Percentiles rank a stretch among this genome's conserved stretches.
Evolutionary conservation across 164 flowering plant genomes (phyloP).

Genomic region (Berberis thunbergii): DNA sequence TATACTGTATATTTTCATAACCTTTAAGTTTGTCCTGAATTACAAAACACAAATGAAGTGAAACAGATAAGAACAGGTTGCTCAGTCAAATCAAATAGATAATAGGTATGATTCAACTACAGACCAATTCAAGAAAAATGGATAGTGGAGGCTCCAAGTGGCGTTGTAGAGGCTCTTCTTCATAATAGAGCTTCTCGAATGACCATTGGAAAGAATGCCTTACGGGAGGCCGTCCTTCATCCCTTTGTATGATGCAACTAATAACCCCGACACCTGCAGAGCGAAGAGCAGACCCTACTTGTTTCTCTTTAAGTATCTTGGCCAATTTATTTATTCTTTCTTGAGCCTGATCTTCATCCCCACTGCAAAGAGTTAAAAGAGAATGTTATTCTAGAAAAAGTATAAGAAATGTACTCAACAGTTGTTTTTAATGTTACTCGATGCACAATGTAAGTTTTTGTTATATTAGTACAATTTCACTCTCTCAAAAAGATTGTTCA

Average conservation of each 20-base stretch:
- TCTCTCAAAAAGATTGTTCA: too few relatives aligned
- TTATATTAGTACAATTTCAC: too few relatives aligned
- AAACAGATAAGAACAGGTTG: constrained; percentile 3
- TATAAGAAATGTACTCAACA: too few relatives aligned
- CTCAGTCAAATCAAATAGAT: neutral
- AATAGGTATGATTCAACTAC: constrained; percentile 12
- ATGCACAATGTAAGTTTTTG: too few relatives aligned
- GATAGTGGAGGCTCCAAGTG: constrained; percentile 99
- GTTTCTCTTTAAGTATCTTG: constrained; percentile 80
- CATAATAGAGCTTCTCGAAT: constrained; percentile 57
- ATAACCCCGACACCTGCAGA: constrained; percentile 76
- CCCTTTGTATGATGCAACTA: constrained; percentile 98
- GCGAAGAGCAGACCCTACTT: constrained; percentile 58
- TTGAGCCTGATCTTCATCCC: constrained; percentile 99
- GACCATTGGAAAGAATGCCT: constrained; percentile 98
- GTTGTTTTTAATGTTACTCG: too few relatives aligned
- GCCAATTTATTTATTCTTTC: constrained; percentile 91
- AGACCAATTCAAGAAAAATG: constrained; percentile 91
- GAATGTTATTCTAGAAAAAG: neutral
- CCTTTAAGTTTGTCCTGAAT: constrained; percentile 92
- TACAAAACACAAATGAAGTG: constrained; percentile 9
- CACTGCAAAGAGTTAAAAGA: constrained; percentile 44
- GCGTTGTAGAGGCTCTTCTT: constrained; percentile 88
- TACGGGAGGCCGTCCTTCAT: constrained; percentile 97
- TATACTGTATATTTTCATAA: constrained; percentile 62